Evolutionary conservation across 345 rosid species (phyloP), one percentile per base, ranked within the genome.

Genomic region (Schrenkiella parvula): DNA sequence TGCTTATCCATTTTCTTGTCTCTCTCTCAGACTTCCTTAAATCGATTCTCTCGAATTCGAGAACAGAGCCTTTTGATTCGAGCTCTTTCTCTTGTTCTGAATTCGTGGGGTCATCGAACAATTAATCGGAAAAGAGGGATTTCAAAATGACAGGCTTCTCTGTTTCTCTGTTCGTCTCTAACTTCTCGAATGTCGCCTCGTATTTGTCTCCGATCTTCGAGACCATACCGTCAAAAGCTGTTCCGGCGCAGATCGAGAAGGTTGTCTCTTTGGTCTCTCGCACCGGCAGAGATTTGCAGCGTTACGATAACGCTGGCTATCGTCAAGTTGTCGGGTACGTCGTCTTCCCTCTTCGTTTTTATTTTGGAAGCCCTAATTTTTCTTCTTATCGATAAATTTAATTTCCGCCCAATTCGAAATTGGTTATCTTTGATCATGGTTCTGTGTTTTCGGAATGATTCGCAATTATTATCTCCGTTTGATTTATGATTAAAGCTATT

Each of bases 291-390:
- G 82, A 83, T 51, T 73, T 82, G 58, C 96, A 89, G 77, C 90
- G 92, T 29, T 89, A 87, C 75, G 80, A 86, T 18, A 43, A 18
- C 39, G 29, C 74, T 4, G 92, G 90, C 5, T 80, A 56, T 37
- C 89, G 96, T 64, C 90, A 80, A 63, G 96, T 89, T 73, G 96
- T 86, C 18, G 96, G 96, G 96, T 89, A 61, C 38, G 83, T 68
- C 70, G 7, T 17, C 2, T 8, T 23, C 6, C 17, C 47, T 4
- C 43, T 1, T 18, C 13, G 5, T 29, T 39, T 32, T 2, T 0
- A 5, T 23, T 29, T 3, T 0, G 12, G 8, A 2, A 53, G n/a
- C 58, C 26, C 50, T 41, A 1, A 5, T 50, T 48, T 37, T 2
- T 15, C 1, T 26, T 66, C 18, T 22, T 15, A 15, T 60, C 12